Evolutionary conservation across 768 basidiomycete species (phyloP).

Genomic region (Rhizopogon sp.): DNA sequence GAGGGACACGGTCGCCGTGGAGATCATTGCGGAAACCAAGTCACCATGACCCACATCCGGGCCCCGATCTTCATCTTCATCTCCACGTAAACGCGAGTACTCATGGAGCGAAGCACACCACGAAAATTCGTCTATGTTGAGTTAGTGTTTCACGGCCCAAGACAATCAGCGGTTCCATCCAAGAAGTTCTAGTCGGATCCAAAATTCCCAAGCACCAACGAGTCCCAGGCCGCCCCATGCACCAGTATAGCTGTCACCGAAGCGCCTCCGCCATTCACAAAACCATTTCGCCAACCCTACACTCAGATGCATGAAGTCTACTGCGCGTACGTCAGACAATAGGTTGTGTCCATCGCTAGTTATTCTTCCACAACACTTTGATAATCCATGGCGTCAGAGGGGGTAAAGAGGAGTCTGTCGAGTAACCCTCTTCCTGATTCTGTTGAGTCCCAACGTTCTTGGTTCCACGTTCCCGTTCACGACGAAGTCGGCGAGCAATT

Average conservation of each 20-base stretch:
- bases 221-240: constrained; percentile 89
- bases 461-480: constrained; percentile 29
- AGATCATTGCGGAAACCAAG: constrained; percentile 81
- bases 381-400: constrained; percentile 69
- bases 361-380: constrained; percentile 54
- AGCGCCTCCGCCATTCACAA: constrained; percentile 69
- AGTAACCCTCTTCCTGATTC: constrained; percentile 69
- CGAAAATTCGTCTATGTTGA: constrained; percentile 63
- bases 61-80: constrained; percentile 42
- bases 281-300: constrained; percentile 65
- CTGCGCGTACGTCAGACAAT: constrained; percentile 75
- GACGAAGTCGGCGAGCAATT: constrained; percentile 44
- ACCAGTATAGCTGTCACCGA: constrained; percentile 75
- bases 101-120: constrained; percentile 80
- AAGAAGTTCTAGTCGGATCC: constrained; percentile 78
- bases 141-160: constrained; percentile 3
- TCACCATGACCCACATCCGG: constrained; percentile 62
- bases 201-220: constrained; percentile 91
- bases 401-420: constrained; percentile 75
- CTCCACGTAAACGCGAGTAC: constrained; percentile 55
- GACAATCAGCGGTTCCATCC: constrained; percentile 66
- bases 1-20: constrained; percentile 75
- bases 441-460: constrained; percentile 9
- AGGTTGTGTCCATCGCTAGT: constrained; percentile 47
- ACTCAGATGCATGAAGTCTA: constrained; percentile 78